Percentiles rank a stretch among this genome's conserved stretches.
Conservation (phyloP, 345 rosid genomes). For the Hirschfeldia incana region DNA sequence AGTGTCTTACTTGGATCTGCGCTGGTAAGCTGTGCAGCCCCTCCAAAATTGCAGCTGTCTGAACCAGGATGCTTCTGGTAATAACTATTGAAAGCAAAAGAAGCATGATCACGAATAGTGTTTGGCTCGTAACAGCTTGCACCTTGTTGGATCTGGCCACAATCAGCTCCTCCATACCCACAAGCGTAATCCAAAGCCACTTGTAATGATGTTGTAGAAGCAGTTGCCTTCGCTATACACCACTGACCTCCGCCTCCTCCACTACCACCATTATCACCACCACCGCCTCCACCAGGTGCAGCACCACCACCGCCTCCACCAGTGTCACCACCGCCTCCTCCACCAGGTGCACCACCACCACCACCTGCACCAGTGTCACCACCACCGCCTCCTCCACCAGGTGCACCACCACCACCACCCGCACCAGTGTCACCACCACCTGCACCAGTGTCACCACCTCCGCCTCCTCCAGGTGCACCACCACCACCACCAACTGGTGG, state of each 20-base stretch:
- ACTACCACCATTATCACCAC: not conserved
- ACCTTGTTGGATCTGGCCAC: conserved; percentile 73
- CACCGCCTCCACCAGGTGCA: conserved; percentile 36
- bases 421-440: conserved; percentile 30
- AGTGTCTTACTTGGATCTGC: conserved; percentile 86
- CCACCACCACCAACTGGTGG: conserved; percentile 1
- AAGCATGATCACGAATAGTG: conserved; percentile 77
- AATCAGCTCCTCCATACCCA: conserved; percentile 94
- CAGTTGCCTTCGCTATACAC: conserved; percentile 76
- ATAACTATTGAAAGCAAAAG: conserved; percentile 90
- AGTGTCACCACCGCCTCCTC: conserved; percentile 27
- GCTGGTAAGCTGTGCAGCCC: conserved; percentile 78
- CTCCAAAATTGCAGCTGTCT: conserved; percentile 89
- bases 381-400: conserved; percentile 8
- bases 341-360: conserved; percentile 27
- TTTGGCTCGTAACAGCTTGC: conserved; percentile 77
- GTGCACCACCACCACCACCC: conserved; percentile 7
- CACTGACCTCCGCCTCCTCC: conserved; percentile 50
- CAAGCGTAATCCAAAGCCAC: conserved; percentile 98
- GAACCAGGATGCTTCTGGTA: conserved; percentile 92
- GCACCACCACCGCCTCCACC: conserved; percentile 29
- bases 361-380: conserved; percentile 32
- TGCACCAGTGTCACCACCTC: conserved; percentile 31
- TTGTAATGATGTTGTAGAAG: conserved; percentile 80
- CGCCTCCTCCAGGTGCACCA: not conserved